phyloP scores from a whole-genome alignment of 208 protist species.

The Endotrypanum monterogeii region DNA sequence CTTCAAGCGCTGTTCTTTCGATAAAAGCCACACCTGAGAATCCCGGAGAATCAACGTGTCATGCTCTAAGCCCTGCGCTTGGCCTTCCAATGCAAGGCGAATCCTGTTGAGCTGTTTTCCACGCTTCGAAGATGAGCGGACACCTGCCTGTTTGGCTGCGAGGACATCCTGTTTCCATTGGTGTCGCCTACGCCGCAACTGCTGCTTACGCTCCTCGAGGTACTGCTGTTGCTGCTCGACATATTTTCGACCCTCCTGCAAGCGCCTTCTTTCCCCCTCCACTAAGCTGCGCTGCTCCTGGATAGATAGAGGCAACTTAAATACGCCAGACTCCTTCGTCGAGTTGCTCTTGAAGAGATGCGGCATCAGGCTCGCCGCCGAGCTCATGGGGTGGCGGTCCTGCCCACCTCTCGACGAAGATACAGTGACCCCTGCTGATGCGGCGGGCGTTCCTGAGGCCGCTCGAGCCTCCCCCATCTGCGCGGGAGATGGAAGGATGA shows the following conservation, averaged over 20 bases:
- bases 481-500: slow-evolving; percentile 50
- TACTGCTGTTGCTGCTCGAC: slow-evolving; percentile 60
- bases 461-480: slow-evolving; percentile 9
- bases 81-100: slow-evolving; percentile 63
- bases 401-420: slow-evolving; percentile 5
- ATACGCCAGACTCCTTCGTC: neutral
- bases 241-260: slow-evolving; percentile 48
- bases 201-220: slow-evolving; percentile 63
- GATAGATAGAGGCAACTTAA: slow-evolving; percentile 31
- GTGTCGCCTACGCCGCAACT: slow-evolving; percentile 56
- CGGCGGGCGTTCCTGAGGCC: slow-evolving; percentile 12
- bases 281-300: slow-evolving; percentile 56
- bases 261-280: slow-evolving; percentile 51
- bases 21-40: slow-evolving; percentile 72
- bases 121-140: slow-evolving; percentile 69
- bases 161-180: slow-evolving; percentile 87
- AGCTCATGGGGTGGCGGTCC: neutral
- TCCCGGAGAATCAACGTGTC: slow-evolving; percentile 74
- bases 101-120: slow-evolving; percentile 70
- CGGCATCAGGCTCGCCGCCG: slow-evolving; percentile 3
- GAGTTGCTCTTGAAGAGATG: slow-evolving; percentile 2
- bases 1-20: slow-evolving; percentile 71
- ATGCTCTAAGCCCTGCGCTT: slow-evolving; percentile 57
- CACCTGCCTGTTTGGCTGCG: slow-evolving; percentile 66
- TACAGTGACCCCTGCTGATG: neutral